Percentiles rank a stretch among this genome's conserved stretches.
phyloP scores from a whole-genome alignment of 345 rosid genomes.

The Durio zibethinus region DNA sequence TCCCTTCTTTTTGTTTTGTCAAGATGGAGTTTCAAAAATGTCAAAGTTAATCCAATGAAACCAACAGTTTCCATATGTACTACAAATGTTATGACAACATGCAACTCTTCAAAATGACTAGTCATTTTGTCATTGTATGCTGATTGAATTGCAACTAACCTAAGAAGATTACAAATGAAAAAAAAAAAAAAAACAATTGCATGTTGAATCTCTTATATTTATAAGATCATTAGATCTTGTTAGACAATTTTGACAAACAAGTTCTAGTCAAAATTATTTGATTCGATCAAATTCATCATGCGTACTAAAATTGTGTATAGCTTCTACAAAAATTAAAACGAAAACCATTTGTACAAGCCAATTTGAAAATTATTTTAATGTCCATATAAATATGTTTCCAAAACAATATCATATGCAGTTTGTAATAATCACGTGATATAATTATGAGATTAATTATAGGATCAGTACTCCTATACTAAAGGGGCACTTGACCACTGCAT shows the following conservation, averaged over 20 bases:
- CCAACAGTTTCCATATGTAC: not conserved
- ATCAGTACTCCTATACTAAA: not conserved
- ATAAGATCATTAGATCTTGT: not conserved
- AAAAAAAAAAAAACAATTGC: not conserved
- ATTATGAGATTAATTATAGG: no score
- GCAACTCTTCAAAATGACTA: not conserved
- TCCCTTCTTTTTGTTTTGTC: not conserved
- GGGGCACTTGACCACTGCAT: not conserved
- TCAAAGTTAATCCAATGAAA: not conserved
- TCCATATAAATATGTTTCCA: no score
- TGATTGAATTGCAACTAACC: not conserved
- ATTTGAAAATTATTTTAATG: no score
- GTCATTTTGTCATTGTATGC: not conserved
- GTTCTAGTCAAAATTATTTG: no score
- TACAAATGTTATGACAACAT: not conserved
- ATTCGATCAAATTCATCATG: no score
- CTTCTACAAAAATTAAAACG: no score
- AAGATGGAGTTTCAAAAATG: not conserved
- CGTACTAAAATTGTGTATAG: no score
- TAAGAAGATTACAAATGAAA: not conserved
- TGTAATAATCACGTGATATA: no score
- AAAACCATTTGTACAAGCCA: no score
- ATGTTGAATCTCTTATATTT: not conserved
- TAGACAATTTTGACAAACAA: not conserved
- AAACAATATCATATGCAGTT: no score